Base-by-base conservation (phyloP, 176 grass and related monocot genomes). In the Cymbopogon citratus region DNA sequence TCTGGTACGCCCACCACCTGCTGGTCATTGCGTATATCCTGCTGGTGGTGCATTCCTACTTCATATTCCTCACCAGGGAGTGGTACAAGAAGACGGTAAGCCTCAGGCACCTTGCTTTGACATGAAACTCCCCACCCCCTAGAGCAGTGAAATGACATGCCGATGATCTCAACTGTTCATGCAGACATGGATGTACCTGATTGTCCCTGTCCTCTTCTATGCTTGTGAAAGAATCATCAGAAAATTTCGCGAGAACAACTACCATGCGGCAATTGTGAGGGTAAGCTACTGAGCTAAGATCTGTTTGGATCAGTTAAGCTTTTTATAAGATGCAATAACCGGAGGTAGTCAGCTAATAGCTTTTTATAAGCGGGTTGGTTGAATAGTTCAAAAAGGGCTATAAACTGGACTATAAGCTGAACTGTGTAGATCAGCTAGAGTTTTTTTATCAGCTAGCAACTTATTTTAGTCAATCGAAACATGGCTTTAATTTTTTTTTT, bases 1-100 rank as follows among this genome's bases (percentile, higher is more conserved):
- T 99, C 87, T 99, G 97, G 97, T 99, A 99, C 40, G 93, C 97
- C 2, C 97, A 96, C 66, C 97, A 99, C 83, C 93, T 99, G 65
- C 87, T 99, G 36, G 83, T 90, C 74, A 83, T 99, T 36, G 93
- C 56, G 1, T 99, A 96, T 74, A 66, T 92, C 71, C 92, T 99
- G 77, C 91, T 99, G 21, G 89, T 93, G 35, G 66, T 99, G 48
- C 97, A 99, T 85, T 91, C 91, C 67, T 99, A 91, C 87, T 99
- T 99, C 82, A 95, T 99, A 23, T 99, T 95, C 83, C 89, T 99
- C 83, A 96, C 93, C 15, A 87, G 83, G 67, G 35, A 87, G 44
- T 99, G 97, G 97, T 99, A 99, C 87, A 96, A 99, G 61, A 99
- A 91, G 36, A 99, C 91, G 83, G 97, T 96, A 99, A 75, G 70